Conservation (phyloP, 2,329 filamentous ascomycete genomes). For the Amphichorda felina region DNA sequence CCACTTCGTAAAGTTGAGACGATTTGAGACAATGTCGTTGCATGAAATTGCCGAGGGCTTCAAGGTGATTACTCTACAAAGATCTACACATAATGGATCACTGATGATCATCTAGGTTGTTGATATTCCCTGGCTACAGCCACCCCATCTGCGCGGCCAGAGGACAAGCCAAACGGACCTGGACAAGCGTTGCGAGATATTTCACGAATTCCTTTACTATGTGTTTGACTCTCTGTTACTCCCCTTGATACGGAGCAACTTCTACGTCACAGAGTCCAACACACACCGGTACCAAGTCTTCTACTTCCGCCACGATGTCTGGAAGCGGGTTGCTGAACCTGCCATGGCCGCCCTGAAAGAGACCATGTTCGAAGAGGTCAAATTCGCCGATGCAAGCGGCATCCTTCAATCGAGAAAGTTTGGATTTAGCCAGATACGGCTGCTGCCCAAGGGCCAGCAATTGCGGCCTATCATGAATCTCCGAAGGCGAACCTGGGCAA, state of each 20-base stretch:
- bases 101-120: conserved; percentile 38
- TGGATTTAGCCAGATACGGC: conserved; percentile 65
- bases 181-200: conserved; percentile 64
- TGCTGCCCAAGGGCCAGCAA: conserved; percentile 69
- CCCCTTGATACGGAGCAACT: conserved; percentile 75
- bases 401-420: conserved; percentile 52
- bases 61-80: conserved; percentile 38
- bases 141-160: conserved; percentile 28
- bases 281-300: conserved; percentile 70
- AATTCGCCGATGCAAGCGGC: conserved; percentile 37
- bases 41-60: conserved; percentile 68
- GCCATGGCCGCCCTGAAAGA: conserved; percentile 54
- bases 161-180: conserved; percentile 62
- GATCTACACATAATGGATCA: conserved; percentile 1
- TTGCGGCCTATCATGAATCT: conserved; percentile 85
- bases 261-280: conserved; percentile 89
- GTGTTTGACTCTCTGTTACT: conserved; percentile 85
- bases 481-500: conserved; percentile 45
- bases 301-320: conserved; percentile 91
- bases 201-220: conserved; percentile 83
- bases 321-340: conserved; percentile 66
- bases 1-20: conserved; percentile 62
- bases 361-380: conserved; percentile 71
- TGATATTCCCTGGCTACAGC: conserved; percentile 61
- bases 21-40: conserved; percentile 70